These are phyloP conservation scores for Didymella pomorum DNA, from an alignment of 2,329 filamentous ascomycete species.

Conservation along the genomic window DNA sequence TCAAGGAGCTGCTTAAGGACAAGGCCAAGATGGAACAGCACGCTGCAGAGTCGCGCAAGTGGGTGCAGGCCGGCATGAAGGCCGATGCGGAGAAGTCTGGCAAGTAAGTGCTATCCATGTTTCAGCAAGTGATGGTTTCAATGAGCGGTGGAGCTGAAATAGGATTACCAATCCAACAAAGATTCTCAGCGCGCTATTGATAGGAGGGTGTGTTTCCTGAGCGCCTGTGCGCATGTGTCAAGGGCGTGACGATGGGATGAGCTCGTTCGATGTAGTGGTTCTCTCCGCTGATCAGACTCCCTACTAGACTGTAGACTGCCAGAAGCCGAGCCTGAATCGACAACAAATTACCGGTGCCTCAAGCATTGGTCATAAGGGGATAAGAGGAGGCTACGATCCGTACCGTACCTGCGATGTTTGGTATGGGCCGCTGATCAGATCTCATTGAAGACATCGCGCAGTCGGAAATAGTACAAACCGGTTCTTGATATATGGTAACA, in stretches of 20 bases:
- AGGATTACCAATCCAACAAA: neutral
- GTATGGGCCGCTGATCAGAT: neutral
- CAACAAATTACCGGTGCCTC: neutral
- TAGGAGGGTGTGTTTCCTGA: neutral
- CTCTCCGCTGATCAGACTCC: neutral
- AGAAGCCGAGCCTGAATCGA: neutral
- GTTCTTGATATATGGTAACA: neutral
- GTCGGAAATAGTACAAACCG: neutral
- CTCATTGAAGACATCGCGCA: neutral
- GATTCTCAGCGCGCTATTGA: neutral
- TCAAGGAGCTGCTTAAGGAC: slow-evolving; percentile 67
- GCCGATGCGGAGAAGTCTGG: slow-evolving; percentile 57
- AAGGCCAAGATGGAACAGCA: slow-evolving; percentile 66
- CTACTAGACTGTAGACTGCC: slow-evolving; percentile 3
- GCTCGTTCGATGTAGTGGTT: neutral
- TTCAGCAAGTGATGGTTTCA: neutral
- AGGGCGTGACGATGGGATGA: neutral
- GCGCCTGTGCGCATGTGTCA: slow-evolving; percentile 3
- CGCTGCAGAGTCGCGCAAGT: slow-evolving; percentile 61
- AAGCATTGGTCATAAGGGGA: neutral
- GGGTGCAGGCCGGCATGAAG: slow-evolving; percentile 76
- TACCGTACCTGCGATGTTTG: neutral
- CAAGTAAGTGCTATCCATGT: slow-evolving; percentile 37
- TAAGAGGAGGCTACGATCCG: neutral
- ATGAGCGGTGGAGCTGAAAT: neutral